Base-by-base conservation (phyloP, 805 yeast species). In the Barnettozyma populi region DNA sequence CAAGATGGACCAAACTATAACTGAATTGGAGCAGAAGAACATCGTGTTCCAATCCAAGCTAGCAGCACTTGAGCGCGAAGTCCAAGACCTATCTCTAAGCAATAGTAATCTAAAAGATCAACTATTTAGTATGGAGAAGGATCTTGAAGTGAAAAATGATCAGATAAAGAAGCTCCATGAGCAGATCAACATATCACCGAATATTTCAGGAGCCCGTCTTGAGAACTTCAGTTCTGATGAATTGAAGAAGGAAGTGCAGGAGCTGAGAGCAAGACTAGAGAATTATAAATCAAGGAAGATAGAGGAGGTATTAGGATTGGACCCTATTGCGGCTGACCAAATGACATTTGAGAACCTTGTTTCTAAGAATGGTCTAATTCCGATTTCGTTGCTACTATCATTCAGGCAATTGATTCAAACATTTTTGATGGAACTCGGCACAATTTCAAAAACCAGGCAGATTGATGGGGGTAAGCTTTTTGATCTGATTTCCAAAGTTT, bases 261-360 rank as follows among this genome's bases (percentile, higher is more conserved):
- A 68, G 47, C 75, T 86, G 79, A 81, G 76, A 61, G 58, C 62
- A 42, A 77, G 69, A 52, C 76, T 68, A 54, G 79, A 78, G 59
- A 73, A 74, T 13, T 64, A 73, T n/a, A 71, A 78, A 45, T 48
- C 60, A 11, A 63, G 63, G 21, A 50, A 52, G 25, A 57, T 74
- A 20, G 64, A 64, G 34, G 59, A 61, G 11, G 36, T 51, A 2
- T 41, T 52, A 62, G 40, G 63, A 50, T 35, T 57, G 47, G 20
- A 48, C 16, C 39, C 45, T 52, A 25, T 50, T 55, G 39, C 60
- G 7, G 51, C 60, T 18, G 55, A 57, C 7, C 62, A 67, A 14
- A 52, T 38, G 10, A 21, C 14, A 18, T 45, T 75, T 43, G 54
- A 61, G 39, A 49, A 56, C 11, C 66, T 64, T 45, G 53, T 69